These are phyloP conservation scores for Brasilioporus rufonigricans DNA, from an alignment of 768 basidiomycete genomes.

Conservation along the genomic window DNA sequence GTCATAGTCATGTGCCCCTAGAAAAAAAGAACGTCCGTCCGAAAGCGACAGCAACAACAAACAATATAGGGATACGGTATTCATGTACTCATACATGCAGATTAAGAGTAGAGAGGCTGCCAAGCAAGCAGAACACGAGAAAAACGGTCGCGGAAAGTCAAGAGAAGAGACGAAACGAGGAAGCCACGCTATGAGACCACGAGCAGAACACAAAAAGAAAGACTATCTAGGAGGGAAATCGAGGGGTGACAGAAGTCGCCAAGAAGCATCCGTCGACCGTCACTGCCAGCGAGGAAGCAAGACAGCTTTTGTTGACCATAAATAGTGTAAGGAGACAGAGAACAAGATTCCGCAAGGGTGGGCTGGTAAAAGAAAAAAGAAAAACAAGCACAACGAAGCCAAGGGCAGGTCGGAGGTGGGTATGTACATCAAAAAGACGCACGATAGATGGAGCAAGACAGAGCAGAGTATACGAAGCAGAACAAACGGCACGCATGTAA, in stretches of 20 bases:
- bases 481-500: constrained; percentile 1
- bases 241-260: neutral
- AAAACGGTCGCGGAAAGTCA: neutral
- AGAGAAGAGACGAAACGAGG: neutral
- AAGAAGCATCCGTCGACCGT: neutral
- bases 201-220: neutral
- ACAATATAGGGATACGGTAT: neutral
- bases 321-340: constrained; percentile 18
- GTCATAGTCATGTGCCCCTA: neutral
- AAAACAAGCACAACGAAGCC: constrained; percentile 2
- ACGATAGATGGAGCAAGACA: constrained; percentile 14
- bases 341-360: constrained; percentile 15
- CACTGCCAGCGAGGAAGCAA: neutral
- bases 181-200: neutral
- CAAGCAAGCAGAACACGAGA: neutral
- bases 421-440: constrained; percentile 19
- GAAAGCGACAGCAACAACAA: neutral
- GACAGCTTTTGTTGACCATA: constrained; percentile 29
- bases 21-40: too few species aligned
- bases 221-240: too few species aligned
- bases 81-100: neutral
- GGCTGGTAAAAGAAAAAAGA: neutral
- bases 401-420: constrained; percentile 7
- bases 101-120: neutral
- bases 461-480: neutral